These are phyloP conservation scores for Lasiodiplodia theobromae DNA, from an alignment of 2,329 filamentous ascomycete genomes.

Conservation along the genomic window DNA sequence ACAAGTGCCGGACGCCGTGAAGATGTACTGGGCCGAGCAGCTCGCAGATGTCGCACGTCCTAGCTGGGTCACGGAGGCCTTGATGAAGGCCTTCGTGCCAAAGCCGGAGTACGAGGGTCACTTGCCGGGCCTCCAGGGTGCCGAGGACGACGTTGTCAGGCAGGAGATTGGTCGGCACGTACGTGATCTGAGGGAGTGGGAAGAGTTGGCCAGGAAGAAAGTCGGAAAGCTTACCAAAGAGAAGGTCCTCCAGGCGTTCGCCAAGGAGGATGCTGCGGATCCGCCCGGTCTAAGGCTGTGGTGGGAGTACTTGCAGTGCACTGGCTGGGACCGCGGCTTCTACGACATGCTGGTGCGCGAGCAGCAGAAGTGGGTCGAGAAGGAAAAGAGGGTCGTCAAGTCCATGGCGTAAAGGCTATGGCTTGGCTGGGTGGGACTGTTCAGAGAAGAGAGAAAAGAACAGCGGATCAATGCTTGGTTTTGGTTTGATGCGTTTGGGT, in stretches of 20 bases:
- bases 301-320: constrained; percentile 58
- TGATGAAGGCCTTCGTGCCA: constrained; percentile 53
- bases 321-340: constrained; percentile 50
- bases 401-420: too few relatives aligned
- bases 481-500: neutral
- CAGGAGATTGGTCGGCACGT: constrained; percentile 45
- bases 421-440: neutral
- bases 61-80: constrained; percentile 50
- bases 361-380: constrained; percentile 4
- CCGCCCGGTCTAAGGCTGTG: constrained; percentile 53
- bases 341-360: constrained; percentile 48
- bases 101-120: constrained; percentile 50
- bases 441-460: neutral
- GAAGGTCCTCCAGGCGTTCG: constrained; percentile 50
- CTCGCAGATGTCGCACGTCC: constrained; percentile 46
- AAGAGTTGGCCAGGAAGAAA: constrained; percentile 47
- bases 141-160: constrained; percentile 36
- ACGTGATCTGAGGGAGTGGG: constrained; percentile 47
- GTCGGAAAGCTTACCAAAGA: constrained; percentile 46
- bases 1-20: constrained; percentile 48
- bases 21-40: constrained; percentile 49
- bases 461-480: neutral
- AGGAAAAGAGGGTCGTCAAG: neutral
- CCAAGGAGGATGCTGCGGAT: constrained; percentile 48
- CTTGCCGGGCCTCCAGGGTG: constrained; percentile 35